Conservation (phyloP, 371 early-diverging fungal species). For the Coelomomyces lativittatus region DNA sequence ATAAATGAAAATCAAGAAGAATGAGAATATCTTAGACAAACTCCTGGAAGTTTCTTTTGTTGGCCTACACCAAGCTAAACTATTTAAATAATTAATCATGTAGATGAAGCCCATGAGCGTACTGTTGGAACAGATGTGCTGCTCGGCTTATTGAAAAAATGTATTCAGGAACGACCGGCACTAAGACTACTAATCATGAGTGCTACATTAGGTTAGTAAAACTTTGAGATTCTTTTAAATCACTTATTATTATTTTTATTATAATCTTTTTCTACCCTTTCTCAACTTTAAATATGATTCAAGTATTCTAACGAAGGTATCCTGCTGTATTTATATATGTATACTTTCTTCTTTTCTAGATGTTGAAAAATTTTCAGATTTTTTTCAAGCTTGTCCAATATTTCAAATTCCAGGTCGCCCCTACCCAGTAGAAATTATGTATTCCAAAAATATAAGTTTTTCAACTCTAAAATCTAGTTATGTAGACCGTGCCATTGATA, state of each 20-base stretch:
- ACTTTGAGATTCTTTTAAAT: conserved; percentile 19
- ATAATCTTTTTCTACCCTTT: no score
- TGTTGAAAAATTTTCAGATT: conserved; percentile 50
- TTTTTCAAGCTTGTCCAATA: conserved; percentile 57
- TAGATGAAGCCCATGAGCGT: conserved; percentile 93
- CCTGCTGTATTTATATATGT: no score
- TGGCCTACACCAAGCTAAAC: no score
- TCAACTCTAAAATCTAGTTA: conserved; percentile 44
- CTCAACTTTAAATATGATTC: no score
- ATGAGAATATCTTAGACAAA: conserved; percentile 6
- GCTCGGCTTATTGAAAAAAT: conserved; percentile 46
- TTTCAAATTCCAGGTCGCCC: conserved; percentile 67
- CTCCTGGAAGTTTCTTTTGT: no score
- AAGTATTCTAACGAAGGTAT: no score
- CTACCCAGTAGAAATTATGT: conserved; percentile 53
- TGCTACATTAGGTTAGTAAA: conserved; percentile 50
- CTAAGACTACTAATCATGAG: conserved; percentile 61
- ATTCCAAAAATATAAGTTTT: conserved; percentile 27
- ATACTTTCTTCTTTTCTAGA: no score
- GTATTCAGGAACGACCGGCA: conserved; percentile 11
- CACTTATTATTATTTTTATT: conserved; percentile 6
- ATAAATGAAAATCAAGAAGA: conserved; percentile 3
- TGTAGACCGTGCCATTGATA: conserved; percentile 50
- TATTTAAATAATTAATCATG: no score
- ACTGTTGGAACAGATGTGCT: conserved; percentile 80